Conservation (phyloP, 75 land plant species). For the Pinus tabuliformis region DNA sequence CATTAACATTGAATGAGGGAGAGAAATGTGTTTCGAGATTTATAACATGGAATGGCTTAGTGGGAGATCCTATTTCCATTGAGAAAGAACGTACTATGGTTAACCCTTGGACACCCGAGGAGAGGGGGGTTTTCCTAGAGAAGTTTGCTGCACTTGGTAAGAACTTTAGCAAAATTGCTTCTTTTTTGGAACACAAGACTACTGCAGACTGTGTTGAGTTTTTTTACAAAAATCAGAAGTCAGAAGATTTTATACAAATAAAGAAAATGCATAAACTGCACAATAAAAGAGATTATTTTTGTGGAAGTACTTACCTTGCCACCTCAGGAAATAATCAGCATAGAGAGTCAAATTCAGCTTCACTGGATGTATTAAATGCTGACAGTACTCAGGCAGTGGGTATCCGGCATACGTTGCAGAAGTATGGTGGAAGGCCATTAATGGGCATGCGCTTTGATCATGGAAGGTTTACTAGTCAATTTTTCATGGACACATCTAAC, state of each 20-base stretch:
- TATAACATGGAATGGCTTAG: conserved; percentile 57
- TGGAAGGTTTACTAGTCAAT: not conserved
- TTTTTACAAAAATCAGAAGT: conserved; percentile 87
- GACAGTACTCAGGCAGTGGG: conserved; percentile 27
- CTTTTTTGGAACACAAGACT: conserved; percentile 77
- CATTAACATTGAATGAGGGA: conserved; percentile 63
- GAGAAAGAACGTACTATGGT: conserved; percentile 72
- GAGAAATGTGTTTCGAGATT: conserved; percentile 52
- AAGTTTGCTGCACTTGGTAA: conserved; percentile 71
- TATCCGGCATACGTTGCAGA: conserved; percentile 1
- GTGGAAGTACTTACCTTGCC: conserved; percentile 48
- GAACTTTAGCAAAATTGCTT: conserved; percentile 75
- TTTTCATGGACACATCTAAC: not conserved
- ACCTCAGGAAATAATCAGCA: conserved; percentile 55
- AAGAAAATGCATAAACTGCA: conserved; percentile 40
- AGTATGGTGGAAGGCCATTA: conserved; percentile 13
- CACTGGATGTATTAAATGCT: conserved; percentile 55
- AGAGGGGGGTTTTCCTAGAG: conserved; percentile 70
- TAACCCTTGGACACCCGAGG: conserved; percentile 87
- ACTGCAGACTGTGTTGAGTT: conserved; percentile 93
- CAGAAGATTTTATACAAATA: conserved; percentile 63
- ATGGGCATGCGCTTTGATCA: conserved; percentile 8
- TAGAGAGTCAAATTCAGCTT: conserved; percentile 46
- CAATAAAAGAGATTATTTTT: conserved; percentile 43
- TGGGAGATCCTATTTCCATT: conserved; percentile 78